phyloP scores from a whole-genome alignment of 805 yeast species.

The Jamesozyma jinghongensis region DNA sequence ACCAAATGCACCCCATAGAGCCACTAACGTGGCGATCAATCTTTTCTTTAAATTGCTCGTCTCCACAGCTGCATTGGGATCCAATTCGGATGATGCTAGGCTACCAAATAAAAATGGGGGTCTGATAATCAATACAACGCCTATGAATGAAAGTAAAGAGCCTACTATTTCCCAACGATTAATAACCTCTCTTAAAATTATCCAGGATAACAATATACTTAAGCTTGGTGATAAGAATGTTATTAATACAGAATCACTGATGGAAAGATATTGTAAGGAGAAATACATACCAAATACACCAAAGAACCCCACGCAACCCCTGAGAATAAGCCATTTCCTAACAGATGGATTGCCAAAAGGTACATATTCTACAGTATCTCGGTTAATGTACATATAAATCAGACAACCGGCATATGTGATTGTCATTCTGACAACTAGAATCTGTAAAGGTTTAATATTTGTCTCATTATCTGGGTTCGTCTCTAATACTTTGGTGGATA shows the following conservation, averaged over 20 bases:
- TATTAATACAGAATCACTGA: slow-evolving; percentile 75
- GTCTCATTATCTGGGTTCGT: slow-evolving; percentile 36
- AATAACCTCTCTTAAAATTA: slow-evolving; percentile 56
- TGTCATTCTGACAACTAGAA: slow-evolving; percentile 66
- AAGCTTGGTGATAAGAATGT: slow-evolving; percentile 71
- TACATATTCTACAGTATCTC: slow-evolving; percentile 40
- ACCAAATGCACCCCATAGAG: slow-evolving; percentile 59
- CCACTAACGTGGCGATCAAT: slow-evolving; percentile 53
- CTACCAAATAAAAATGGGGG: slow-evolving; percentile 63
- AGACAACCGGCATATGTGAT: slow-evolving; percentile 57
- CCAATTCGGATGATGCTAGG: not conserved
- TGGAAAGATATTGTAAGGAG: slow-evolving; percentile 60
- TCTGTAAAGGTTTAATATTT: slow-evolving; percentile 71
- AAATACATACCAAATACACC: slow-evolving; percentile 77
- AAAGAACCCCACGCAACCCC: slow-evolving; percentile 69
- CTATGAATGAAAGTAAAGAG: slow-evolving; percentile 56
- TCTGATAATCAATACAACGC: slow-evolving; percentile 73
- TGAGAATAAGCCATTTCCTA: slow-evolving; percentile 42
- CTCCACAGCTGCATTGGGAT: slow-evolving; percentile 29
- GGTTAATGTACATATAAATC: slow-evolving; percentile 42
- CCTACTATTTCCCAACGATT: slow-evolving; percentile 60
- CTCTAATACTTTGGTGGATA: slow-evolving; percentile 65
- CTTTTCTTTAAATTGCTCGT: slow-evolving; percentile 46
- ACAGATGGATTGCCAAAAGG: slow-evolving; percentile 62
- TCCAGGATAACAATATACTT: slow-evolving; percentile 66